Percentiles rank a stretch among this genome's conserved stretches.
These are phyloP conservation scores for Oryza brachyantha DNA, from an alignment of 176 grass and related monocot species.

Conservation along the genomic window DNA sequence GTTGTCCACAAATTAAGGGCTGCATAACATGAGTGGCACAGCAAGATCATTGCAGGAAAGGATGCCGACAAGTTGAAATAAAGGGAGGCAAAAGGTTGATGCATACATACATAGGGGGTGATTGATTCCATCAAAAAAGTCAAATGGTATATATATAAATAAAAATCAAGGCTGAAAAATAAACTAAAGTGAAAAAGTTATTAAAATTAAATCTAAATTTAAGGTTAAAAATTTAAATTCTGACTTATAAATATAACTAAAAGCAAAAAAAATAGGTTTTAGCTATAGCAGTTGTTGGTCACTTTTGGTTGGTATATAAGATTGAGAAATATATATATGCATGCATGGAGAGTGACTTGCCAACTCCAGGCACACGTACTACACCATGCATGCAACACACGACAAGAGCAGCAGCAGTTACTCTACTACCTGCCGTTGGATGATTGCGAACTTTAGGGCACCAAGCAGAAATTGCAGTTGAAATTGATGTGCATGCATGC, in stretches of 20 bases:
- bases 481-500: not conserved
- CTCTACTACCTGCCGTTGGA: not conserved
- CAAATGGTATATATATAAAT: no score
- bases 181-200: no score
- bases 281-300: no score
- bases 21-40: not conserved
- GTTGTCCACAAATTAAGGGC: not conserved
- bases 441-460: not conserved
- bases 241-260: no score
- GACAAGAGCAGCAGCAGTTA: not conserved
- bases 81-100: not conserved
- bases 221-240: no score
- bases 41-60: not conserved
- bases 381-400: not conserved
- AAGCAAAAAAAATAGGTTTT: no score
- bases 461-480: not conserved
- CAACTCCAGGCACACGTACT: not conserved
- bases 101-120: not conserved
- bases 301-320: not conserved
- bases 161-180: no score
- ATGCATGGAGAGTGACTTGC: not conserved
- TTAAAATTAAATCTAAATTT: no score
- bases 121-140: no score
- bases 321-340: not conserved
- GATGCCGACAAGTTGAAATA: not conserved